These are phyloP conservation scores for Ramalina intermedia DNA, from an alignment of 495 filamentous ascomycete species.

Conservation along the genomic window DNA sequence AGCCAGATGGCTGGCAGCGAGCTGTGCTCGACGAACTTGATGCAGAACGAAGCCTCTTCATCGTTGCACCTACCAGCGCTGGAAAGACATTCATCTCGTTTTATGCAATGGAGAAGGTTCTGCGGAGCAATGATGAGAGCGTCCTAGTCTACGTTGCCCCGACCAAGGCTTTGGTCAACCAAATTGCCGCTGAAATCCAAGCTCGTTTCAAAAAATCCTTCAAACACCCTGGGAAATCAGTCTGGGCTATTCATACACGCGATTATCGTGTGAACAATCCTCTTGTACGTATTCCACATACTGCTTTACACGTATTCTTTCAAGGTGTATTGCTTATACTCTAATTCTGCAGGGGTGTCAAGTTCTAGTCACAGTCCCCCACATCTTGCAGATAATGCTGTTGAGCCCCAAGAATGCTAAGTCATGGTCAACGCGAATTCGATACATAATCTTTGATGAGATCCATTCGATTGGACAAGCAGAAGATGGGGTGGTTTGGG, in stretches of 20 bases:
- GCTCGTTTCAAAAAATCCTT: conserved; percentile 52
- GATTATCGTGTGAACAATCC: conserved; percentile 60
- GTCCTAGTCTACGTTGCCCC: conserved; percentile 67
- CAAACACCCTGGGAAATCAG: conserved; percentile 40
- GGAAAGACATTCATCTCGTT: conserved; percentile 53
- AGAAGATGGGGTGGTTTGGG: conserved; percentile 68
- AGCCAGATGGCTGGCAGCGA: conserved; percentile 64
- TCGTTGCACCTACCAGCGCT: conserved; percentile 64
- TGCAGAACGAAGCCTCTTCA: conserved; percentile 49
- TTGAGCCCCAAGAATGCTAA: conserved; percentile 51
- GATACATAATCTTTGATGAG: conserved; percentile 70
- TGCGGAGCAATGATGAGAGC: conserved; percentile 48
- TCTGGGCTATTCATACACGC: conserved; percentile 69
- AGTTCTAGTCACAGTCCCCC: conserved; percentile 61
- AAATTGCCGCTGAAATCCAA: conserved; percentile 42
- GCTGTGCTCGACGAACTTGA: conserved; percentile 62
- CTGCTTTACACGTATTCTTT: no score
- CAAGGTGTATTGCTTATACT: background rate
- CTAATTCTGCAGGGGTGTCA: conserved; percentile 41
- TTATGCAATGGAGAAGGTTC: conserved; percentile 66
- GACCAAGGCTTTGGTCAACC: conserved; percentile 72
- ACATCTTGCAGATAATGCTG: conserved; percentile 68
- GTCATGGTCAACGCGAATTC: conserved; percentile 50
- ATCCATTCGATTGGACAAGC: conserved; percentile 69
- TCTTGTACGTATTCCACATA: conserved; percentile 40